phyloP scores from a whole-genome alignment of 495 filamentous ascomycete species.

The Penicillium coffeae region DNA sequence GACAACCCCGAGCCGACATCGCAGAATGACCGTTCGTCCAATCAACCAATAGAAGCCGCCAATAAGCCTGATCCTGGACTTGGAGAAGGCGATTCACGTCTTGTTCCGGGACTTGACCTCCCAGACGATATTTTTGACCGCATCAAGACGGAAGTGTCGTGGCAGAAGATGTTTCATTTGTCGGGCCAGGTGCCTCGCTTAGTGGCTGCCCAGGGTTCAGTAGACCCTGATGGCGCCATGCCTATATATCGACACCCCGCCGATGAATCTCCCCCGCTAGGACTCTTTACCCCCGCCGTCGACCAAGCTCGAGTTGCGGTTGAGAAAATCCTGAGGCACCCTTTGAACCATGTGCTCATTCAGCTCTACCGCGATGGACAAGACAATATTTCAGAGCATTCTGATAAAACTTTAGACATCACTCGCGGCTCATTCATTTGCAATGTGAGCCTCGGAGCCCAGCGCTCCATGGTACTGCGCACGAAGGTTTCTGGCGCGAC shows the following conservation, averaged over 20 bases:
- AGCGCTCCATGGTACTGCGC: constrained; percentile 85
- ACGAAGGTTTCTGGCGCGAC: constrained; percentile 60
- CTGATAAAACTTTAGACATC: constrained; percentile 95
- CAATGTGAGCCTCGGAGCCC: constrained; percentile 88
- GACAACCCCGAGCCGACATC: constrained; percentile 10
- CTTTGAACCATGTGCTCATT: constrained; percentile 88
- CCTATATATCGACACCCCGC: constrained; percentile 93
- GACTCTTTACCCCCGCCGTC: constrained; percentile 70
- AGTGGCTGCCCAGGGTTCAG: constrained; percentile 82
- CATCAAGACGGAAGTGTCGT: constrained; percentile 71
- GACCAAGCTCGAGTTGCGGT: constrained; percentile 61
- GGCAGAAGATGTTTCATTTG: constrained; percentile 90
- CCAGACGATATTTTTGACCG: constrained; percentile 62
- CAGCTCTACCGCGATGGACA: constrained; percentile 86
- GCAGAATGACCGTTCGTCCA: neutral
- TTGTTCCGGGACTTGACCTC: constrained; percentile 64
- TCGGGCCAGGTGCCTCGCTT: constrained; percentile 89
- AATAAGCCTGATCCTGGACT: constrained; percentile 21
- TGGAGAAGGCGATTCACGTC: constrained; percentile 75
- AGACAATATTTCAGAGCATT: constrained; percentile 97
- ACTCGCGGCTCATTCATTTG: constrained; percentile 75
- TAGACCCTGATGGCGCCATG: constrained; percentile 67
- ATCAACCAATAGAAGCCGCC: neutral
- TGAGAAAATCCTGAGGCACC: constrained; percentile 69
- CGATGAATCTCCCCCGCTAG: constrained; percentile 79